Evolutionary conservation across 2,329 filamentous ascomycete species (phyloP).

Genomic region (Huntiella abstrusa): DNA sequence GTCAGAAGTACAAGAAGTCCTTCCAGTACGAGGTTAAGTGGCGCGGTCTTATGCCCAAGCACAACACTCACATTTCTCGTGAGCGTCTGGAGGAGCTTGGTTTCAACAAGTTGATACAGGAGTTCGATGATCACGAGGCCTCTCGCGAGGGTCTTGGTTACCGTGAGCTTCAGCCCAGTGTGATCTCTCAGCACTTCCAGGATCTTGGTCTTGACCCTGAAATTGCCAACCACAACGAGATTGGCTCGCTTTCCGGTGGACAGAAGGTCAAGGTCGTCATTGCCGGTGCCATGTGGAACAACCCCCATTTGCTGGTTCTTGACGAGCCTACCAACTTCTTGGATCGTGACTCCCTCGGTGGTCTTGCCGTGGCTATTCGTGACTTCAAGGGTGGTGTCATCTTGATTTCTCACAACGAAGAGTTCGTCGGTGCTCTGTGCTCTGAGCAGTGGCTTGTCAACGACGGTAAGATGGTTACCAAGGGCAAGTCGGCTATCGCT

Average conservation of each 20-base stretch:
- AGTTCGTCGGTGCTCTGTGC: constrained; percentile 90
- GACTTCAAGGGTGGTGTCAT: constrained; percentile 98
- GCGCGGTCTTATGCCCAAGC: constrained; percentile 71
- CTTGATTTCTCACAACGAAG: constrained; percentile 98
- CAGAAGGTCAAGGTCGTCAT: constrained; percentile 99
- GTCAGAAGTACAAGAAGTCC: constrained; percentile 97
- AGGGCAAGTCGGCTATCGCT: constrained; percentile 54
- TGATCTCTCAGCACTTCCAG: constrained; percentile 96
- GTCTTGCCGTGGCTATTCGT: constrained; percentile 89
- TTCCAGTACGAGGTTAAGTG: constrained; percentile 99
- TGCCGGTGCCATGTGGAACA: constrained; percentile 95
- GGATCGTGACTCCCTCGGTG: constrained; percentile 91
- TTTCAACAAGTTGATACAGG: constrained; percentile 85
- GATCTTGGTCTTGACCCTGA: constrained; percentile 91
- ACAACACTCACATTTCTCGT: constrained; percentile 81
- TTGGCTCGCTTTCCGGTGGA: constrained; percentile 83
- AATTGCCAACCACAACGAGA: constrained; percentile 98
- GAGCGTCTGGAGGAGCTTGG: constrained; percentile 76
- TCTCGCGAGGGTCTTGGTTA: constrained; percentile 97
- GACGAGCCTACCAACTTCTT: constrained; percentile 99
- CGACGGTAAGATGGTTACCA: constrained; percentile 71
- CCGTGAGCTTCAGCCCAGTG: constrained; percentile 76
- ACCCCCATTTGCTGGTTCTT: constrained; percentile 88
- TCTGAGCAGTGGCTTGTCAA: constrained; percentile 92
- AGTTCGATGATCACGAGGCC: constrained; percentile 96